Evolutionary conservation across 805 yeast species (phyloP), one percentile per base, ranked within the genome.

Genomic region (Jamesozyma hellenica): DNA sequence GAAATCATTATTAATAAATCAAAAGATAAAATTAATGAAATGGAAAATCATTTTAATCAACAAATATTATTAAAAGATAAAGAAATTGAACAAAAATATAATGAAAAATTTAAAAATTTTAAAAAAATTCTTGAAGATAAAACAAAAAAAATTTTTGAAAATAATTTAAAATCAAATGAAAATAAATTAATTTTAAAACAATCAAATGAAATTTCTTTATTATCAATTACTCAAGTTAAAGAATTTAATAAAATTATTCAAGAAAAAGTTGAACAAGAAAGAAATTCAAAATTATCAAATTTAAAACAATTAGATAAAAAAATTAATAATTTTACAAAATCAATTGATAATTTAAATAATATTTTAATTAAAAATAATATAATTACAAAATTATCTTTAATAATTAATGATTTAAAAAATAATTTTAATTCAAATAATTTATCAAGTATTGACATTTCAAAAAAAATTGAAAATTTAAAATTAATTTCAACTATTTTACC

Each of bases 201-300:
- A 15, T 77, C 77, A 43, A 87, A 85, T 61, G 78, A 79, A 40
- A 71, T 85, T 25, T 66, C 77, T 9, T 68, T 81, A 56, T 75
- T 79, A 41, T 74, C 84, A 52, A 65, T 79, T 37, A 79, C 77
- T 48, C 80, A 82, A 50, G 75, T 85, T 42, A 72, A 78, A 48
- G 77, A 75, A 53, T 77, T 83, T 57, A 74, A 78, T 45, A 65
- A 69, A 39, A 66, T 74, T 42, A 67, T 86, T 35, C 57, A 70
- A 34, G 70, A 73, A 40, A 72, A 72, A 43, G 72, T 88, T 39
- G 88, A 81, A 46, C 46, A 58, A 11, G 94, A 82, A 68, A 79
- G 97, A 64, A 70, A 79, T 46, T 85, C 87, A 21, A 79, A 92
- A 56, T 73, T 88, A 51, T 70, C 81, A 35, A 70, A 80, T 51